These are phyloP conservation scores for Malassezia globosa DNA, from an alignment of 1,284 basidiomycete species.

Conservation along the genomic window DNA sequence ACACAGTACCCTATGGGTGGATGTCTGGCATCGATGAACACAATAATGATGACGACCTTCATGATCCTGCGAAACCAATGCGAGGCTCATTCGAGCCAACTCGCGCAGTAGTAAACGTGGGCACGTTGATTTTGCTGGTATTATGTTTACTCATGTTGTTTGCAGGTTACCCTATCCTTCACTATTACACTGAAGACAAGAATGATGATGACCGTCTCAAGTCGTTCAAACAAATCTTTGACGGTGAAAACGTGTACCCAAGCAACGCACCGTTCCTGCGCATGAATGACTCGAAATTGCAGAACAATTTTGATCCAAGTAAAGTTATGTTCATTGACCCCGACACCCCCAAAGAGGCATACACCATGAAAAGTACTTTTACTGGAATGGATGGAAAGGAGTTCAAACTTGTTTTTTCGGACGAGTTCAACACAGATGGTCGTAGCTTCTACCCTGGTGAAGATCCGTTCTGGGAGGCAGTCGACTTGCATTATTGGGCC, in stretches of 20 bases:
- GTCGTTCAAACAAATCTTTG: neutral
- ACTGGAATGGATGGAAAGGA: conserved; percentile 20
- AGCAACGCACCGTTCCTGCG: neutral
- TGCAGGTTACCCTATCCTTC: conserved; percentile 39
- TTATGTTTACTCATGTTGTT: conserved; percentile 34
- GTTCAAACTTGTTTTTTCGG: conserved; percentile 45
- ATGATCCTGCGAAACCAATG: conserved; percentile 16
- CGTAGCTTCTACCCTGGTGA: conserved; percentile 55
- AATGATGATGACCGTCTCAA: neutral
- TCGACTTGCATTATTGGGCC: conserved; percentile 60
- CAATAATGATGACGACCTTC: conserved; percentile 23
- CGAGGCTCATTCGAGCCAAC: neutral
- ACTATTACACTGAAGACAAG: conserved; percentile 7
- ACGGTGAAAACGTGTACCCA: neutral
- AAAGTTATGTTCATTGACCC: conserved; percentile 40
- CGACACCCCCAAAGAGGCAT: conserved; percentile 42
- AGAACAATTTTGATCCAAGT: neutral
- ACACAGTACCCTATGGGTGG: neutral
- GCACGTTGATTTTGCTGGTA: conserved; percentile 32
- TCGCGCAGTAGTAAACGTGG: conserved; percentile 36
- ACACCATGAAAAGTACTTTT: conserved; percentile 50
- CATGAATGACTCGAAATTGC: neutral
- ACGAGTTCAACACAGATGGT: conserved; percentile 46
- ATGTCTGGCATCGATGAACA: conserved; percentile 18
- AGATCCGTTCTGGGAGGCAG: conserved; percentile 64